Evolutionary conservation across 495 filamentous ascomycete genomes (phyloP).

Genomic region (Neurospora intermedia): DNA sequence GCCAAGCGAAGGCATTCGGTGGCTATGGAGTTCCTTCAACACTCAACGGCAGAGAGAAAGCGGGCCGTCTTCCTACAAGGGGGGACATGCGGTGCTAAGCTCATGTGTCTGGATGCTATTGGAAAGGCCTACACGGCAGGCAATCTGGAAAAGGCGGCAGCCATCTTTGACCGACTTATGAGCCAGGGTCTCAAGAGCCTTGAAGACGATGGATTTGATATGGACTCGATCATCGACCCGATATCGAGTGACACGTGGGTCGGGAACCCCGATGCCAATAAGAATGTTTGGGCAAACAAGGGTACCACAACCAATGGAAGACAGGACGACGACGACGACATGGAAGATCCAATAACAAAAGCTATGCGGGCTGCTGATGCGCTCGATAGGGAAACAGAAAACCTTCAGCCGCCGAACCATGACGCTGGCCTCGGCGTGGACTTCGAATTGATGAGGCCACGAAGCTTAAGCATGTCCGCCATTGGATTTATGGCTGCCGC

Average conservation of each 20-base stretch:
- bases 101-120: slow-evolving; percentile 33
- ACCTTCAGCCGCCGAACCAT: slow-evolving; percentile 24
- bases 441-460: slow-evolving; percentile 9
- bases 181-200: slow-evolving; percentile 30
- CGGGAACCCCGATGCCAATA: background rate
- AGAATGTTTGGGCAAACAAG: background rate
- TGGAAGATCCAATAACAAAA: slow-evolving; percentile 27
- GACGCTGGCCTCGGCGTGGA: slow-evolving; percentile 27
- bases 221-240: background rate
- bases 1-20: slow-evolving; percentile 28
- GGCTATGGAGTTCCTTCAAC: slow-evolving; percentile 34
- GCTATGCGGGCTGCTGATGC: slow-evolving; percentile 42
- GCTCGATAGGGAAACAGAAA: slow-evolving; percentile 37
- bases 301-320: background rate
- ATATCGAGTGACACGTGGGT: background rate
- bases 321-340: background rate
- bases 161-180: slow-evolving; percentile 31
- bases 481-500: slow-evolving; percentile 20
- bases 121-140: slow-evolving; percentile 30
- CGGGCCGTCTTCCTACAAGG: slow-evolving; percentile 43
- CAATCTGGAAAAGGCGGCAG: slow-evolving; percentile 31
- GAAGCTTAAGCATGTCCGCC: slow-evolving; percentile 26
- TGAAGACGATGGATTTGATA: slow-evolving; percentile 3
- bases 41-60: slow-evolving; percentile 27
- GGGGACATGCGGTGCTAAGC: slow-evolving; percentile 35